A percentile compares a stretch with the other conserved stretches of the same genome.
phyloP scores from a whole-genome alignment of 805 yeast genomes.

The Starmerella sirachaensis region DNA sequence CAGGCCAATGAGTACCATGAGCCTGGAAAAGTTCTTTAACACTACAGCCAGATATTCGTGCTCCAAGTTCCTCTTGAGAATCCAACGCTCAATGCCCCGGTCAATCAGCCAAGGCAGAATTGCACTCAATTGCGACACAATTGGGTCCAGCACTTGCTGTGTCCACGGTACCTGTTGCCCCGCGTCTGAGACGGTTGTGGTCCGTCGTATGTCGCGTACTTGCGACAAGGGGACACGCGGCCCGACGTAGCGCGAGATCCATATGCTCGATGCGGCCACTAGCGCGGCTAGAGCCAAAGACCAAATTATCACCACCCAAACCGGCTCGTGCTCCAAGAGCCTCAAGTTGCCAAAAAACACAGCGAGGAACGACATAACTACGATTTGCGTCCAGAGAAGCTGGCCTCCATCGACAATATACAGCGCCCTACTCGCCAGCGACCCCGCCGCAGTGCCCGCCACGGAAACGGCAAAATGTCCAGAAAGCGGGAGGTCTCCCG shows the following conservation, averaged over 20 bases:
- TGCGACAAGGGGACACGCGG: conserved; percentile 7
- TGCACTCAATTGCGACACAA: neutral
- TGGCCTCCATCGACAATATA: conserved; percentile 20
- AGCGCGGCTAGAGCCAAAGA: conserved; percentile 1
- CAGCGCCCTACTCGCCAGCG: conserved; percentile 15
- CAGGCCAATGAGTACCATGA: conserved; percentile 20
- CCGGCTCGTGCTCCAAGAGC: conserved; percentile 4
- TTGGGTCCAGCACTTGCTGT: too few relatives aligned
- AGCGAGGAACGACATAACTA: conserved; percentile 7
- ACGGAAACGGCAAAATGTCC: conserved; percentile 14
- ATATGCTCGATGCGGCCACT: conserved; percentile 3
- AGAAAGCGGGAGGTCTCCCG: conserved; percentile 10
- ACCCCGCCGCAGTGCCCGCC: conserved; percentile 14
- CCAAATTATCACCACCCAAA: conserved; percentile 13
- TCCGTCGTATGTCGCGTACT: conserved; percentile 12
- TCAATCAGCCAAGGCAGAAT: too few relatives aligned
- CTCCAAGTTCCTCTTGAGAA: conserved; percentile 4
- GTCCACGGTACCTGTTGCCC: too few relatives aligned
- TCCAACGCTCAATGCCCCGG: neutral
- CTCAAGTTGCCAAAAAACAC: conserved; percentile 6
- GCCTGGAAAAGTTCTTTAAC: conserved; percentile 16
- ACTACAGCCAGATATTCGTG: conserved; percentile 16
- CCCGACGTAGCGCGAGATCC: conserved; percentile 8
- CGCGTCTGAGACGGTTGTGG: too few relatives aligned
- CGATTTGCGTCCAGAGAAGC: neutral